Base-by-base conservation (phyloP, 2,329 filamentous ascomycete genomes). In the Aspergillus nomiae region DNA sequence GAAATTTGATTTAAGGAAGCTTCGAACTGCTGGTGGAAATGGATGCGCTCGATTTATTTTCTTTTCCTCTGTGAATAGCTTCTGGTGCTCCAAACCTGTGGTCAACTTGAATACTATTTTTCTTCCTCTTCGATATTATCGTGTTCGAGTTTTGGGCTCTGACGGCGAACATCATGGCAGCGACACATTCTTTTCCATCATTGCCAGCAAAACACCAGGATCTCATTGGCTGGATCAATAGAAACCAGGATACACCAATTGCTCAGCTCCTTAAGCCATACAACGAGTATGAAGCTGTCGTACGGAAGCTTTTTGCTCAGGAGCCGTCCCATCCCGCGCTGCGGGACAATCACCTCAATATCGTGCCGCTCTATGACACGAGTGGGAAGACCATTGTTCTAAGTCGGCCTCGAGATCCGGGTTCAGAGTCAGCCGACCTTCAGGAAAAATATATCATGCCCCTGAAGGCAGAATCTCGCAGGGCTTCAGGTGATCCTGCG, bases 401-500 rank as follows among this genome's bases (percentile, higher is more conserved):
- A 8, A 67, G 76, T 57, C 73, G 74, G 53, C 76, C 77, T 32
- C 70, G 78, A 21, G 68, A 78, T 58, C 64, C 76, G 12, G 63
- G 61, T 1, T 68, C 73, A 0, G 76, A 80, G 55, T 58, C 70
- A 1, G 60, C 71, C 5, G 69, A 72, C 32, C 62, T 68, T 12
- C 74, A 73, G 45, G 71, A 74, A 24, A 74, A 73, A 53, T 80
- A 78, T 55, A 61, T 80, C 9, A 65, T 80, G 43, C 66, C 76
- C 3, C 54, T 80, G 45, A 65, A 70, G 21, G 60, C 69, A 0
- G 81, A 87, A 4, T 84, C 89, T 57, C 88, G 92, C 41, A 88
- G 87, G 56, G 70, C 81, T 0, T 78, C 87, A 72, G 89, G 86
- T 6, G 85, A 88, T 1, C 86, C 86, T 3, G 92, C 92, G 3